phyloP scores from a whole-genome alignment of 1,139 yeast species.

The Candida glucosophila region DNA sequence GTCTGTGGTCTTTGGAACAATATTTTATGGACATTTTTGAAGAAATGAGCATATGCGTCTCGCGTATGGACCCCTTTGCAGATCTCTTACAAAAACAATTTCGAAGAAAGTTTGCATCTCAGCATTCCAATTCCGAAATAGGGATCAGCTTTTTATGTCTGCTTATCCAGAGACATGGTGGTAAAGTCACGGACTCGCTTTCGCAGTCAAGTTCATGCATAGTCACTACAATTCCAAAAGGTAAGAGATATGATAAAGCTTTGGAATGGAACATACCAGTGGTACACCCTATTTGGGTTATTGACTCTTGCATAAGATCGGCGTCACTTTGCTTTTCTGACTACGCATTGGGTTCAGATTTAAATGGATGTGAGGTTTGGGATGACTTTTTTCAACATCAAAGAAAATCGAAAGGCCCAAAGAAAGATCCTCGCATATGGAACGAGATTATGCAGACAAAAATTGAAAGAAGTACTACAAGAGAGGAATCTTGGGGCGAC shows the following conservation, averaged over 20 bases:
- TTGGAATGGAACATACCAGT: conserved; percentile 60
- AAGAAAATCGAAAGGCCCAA: conserved; percentile 6
- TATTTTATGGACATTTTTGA: conserved; percentile 37
- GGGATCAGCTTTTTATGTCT: conserved; percentile 15
- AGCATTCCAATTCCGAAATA: conserved; percentile 15
- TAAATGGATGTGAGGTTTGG: conserved; percentile 54
- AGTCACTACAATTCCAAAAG: conserved; percentile 43
- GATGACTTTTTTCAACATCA: conserved; percentile 11
- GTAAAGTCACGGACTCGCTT: conserved; percentile 48
- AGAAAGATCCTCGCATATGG: conserved; percentile 27
- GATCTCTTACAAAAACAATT: conserved; percentile 8
- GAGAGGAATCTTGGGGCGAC: conserved; percentile 23
- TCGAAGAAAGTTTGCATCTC: conserved; percentile 5
- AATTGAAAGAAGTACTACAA: conserved; percentile 7
- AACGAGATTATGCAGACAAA: conserved; percentile 36
- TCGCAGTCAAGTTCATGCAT: conserved; percentile 44
- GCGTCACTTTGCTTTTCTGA: conserved; percentile 46
- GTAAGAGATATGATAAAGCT: conserved; percentile 59
- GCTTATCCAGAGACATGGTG: conserved; percentile 47
- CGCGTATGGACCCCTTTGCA: conserved; percentile 34
- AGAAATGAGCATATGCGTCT: conserved; percentile 40
- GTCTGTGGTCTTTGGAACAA: conserved; percentile 8
- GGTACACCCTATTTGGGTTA: conserved; percentile 70
- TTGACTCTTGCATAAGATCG: conserved; percentile 52
- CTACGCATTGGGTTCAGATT: conserved; percentile 23